A percentile compares a stretch with the other conserved stretches of the same genome.
Conservation (phyloP, 768 basidiomycete species). For the Candolleomyces aberdarensis region DNA sequence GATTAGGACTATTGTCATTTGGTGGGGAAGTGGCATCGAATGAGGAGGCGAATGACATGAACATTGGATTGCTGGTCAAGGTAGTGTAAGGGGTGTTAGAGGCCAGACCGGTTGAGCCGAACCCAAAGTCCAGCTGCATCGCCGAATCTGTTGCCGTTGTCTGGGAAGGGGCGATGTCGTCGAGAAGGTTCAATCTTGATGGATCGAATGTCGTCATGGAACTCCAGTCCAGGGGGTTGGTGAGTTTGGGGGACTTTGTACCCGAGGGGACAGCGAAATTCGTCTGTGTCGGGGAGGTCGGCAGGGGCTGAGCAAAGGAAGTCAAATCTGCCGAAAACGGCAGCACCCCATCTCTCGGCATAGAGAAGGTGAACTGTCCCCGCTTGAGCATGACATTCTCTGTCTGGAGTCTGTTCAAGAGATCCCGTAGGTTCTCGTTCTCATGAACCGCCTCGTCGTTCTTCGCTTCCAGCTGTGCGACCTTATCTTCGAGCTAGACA, state of each 20-base stretch:
- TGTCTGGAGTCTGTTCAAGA: slow-evolving; percentile 78
- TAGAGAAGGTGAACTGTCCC: slow-evolving; percentile 77
- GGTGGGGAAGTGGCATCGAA: slow-evolving; percentile 43
- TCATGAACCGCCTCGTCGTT: slow-evolving; percentile 69
- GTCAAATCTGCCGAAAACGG: slow-evolving; percentile 13
- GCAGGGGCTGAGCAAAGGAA: slow-evolving; percentile 16
- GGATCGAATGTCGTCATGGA: slow-evolving; percentile 72
- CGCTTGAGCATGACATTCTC: slow-evolving; percentile 86
- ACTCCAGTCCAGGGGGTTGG: slow-evolving; percentile 59
- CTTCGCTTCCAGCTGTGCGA: slow-evolving; percentile 82
- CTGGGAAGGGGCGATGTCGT: slow-evolving; percentile 54
- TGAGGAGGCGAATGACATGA: slow-evolving; percentile 73
- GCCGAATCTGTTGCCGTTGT: slow-evolving; percentile 52
- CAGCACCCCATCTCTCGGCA: slow-evolving; percentile 42
- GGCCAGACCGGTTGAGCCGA: slow-evolving; percentile 45
- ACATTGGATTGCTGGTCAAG: slow-evolving; percentile 79
- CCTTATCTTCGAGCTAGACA: slow-evolving; percentile 83
- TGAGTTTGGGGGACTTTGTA: slow-evolving; percentile 30
- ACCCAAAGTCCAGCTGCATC: slow-evolving; percentile 61
- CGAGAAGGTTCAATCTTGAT: slow-evolving; percentile 57
- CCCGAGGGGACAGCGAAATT: slow-evolving; percentile 28
- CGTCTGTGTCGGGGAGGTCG: slow-evolving; percentile 22
- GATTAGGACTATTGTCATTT: slow-evolving; percentile 11
- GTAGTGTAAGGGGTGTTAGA: slow-evolving; percentile 63
- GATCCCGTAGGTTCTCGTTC: slow-evolving; percentile 87